Evolutionary conservation across 371 early-diverging fungal species (phyloP), one percentile per base, ranked within the genome.

Genomic region (Blastocladiella emersonii): DNA sequence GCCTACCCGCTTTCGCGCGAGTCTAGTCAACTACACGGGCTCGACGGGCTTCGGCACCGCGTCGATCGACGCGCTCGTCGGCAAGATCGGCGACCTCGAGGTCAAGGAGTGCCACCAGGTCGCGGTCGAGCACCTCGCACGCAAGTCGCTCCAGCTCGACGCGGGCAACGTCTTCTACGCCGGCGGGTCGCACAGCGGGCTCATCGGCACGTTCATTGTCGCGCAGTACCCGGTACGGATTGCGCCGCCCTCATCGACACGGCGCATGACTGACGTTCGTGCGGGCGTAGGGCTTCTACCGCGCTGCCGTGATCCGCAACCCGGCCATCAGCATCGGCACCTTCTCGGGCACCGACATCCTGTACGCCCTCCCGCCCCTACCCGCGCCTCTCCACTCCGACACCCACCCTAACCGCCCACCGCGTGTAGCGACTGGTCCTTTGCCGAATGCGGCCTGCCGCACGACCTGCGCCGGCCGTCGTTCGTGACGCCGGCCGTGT

Each of bases 101-200:
- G 71, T 88, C 10, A 69, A 74, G 61, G 85, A 88, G 62, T 79
- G 77, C 34, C 80, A 84, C 44, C 70, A 68, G 12, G 73, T 72
- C 1, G 71, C 68, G 4, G 19, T 23, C 19, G 17, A 66, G 65
- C 13, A 44, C 15, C 25, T 57, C 0, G 44, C 57, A 21, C 25
- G 41, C 55, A 23, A 41, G 64, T 64, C 41, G 68, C 66, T 23
- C 60, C 63, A 6, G 13, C 77, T 74, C 21, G 78, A 81, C 39
- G 44, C 66, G 8, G 62, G 72, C 21, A 70, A 71, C 32, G 74
- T 78, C 34, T 76, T 72, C 35, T 67, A 81, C 25, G 69, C 78
- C 13, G 89, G 89, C 19, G 89, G 90, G 6, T 80, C 80, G 32
- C 89, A 89, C 62, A 84, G 87, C 21, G 89, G 89, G 3, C 86